Evolutionary conservation across 176 grass and related monocot species (phyloP).

Genomic region (Rhynchospora pubera): DNA sequence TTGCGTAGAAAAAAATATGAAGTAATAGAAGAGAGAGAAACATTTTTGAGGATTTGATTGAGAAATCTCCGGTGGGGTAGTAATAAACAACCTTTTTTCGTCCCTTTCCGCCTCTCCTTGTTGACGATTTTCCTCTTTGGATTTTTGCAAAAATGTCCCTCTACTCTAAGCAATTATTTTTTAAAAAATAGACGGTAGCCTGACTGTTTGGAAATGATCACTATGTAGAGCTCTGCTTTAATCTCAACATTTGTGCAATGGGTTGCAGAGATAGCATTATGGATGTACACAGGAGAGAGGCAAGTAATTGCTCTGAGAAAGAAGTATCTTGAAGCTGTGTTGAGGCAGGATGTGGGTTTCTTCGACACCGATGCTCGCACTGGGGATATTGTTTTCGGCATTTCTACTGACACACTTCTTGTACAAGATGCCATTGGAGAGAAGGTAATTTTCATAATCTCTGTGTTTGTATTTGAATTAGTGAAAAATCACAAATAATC

Average conservation of each 20-base stretch:
- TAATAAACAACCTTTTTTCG: slow-evolving; percentile 40
- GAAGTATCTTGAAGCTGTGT: slow-evolving; percentile 79
- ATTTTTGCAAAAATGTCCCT: slow-evolving; percentile 9
- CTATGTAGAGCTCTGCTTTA: background rate
- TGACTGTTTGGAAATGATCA: background rate
- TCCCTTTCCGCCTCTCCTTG: background rate
- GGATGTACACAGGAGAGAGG: slow-evolving; percentile 97
- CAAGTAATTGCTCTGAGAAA: slow-evolving; percentile 72
- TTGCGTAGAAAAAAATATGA: background rate
- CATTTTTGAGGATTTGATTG: slow-evolving; percentile 5
- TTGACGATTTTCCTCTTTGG: background rate
- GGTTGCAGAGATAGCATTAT: slow-evolving; percentile 79
- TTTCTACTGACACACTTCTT: slow-evolving; percentile 89
- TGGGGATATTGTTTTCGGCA: slow-evolving; percentile 86
- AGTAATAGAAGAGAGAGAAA: background rate
- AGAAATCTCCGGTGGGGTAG: slow-evolving; percentile 45
- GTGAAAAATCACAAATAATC: background rate
- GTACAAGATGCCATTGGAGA: slow-evolving; percentile 97
- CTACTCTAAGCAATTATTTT: background rate
- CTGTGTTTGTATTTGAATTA: background rate
- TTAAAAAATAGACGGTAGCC: background rate
- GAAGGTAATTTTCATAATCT: slow-evolving; percentile 37
- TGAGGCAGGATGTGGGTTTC: slow-evolving; percentile 94
- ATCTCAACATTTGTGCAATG: background rate
- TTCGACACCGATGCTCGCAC: slow-evolving; percentile 96